phyloP scores from a whole-genome alignment of 2,329 filamentous ascomycete species.

The Talaromyces atroroseus region DNA sequence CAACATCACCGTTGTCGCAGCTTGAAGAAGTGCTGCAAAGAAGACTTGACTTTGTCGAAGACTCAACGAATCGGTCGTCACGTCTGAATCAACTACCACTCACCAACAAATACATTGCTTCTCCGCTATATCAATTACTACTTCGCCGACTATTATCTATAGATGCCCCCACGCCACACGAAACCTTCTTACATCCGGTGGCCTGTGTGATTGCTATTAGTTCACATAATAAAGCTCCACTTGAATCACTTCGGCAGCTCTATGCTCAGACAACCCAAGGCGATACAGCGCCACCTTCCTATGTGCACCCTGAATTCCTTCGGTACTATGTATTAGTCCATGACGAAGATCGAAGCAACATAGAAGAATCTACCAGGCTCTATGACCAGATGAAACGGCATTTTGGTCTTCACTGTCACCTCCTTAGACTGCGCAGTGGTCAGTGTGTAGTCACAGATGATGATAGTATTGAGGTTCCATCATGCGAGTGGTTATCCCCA shows the following conservation, averaged over 20 bases:
- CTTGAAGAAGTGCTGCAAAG: slow-evolving; percentile 76
- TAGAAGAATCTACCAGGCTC: slow-evolving; percentile 77
- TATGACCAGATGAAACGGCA: slow-evolving; percentile 99
- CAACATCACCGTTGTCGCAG: slow-evolving; percentile 42
- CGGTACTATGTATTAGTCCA: slow-evolving; percentile 95
- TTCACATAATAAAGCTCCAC: slow-evolving; percentile 74
- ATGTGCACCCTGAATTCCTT: slow-evolving; percentile 87
- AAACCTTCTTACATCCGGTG: slow-evolving; percentile 91
- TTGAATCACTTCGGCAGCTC: slow-evolving; percentile 77
- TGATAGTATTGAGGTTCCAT: slow-evolving; percentile 75
- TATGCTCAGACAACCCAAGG: slow-evolving; percentile 82
- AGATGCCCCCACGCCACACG: slow-evolving; percentile 71
- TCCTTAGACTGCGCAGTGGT: slow-evolving; percentile 76
- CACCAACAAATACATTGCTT: slow-evolving; percentile 44
- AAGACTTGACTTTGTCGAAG: slow-evolving; percentile 71
- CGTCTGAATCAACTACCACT: slow-evolving; percentile 26
- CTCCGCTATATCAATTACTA: slow-evolving; percentile 80
- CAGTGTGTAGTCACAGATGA: slow-evolving; percentile 87
- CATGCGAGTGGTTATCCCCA: slow-evolving; percentile 84
- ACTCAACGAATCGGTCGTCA: slow-evolving; percentile 31
- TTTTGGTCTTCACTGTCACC: slow-evolving; percentile 89
- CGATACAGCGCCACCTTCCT: slow-evolving; percentile 66
- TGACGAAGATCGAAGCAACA: slow-evolving; percentile 92
- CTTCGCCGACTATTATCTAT: slow-evolving; percentile 76
- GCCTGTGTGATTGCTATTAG: slow-evolving; percentile 93